Percentiles rank a stretch among this genome's conserved stretches.
phyloP scores from a whole-genome alignment of 768 basidiomycete genomes.

The Cystobasidiopsis lactophilus region DNA sequence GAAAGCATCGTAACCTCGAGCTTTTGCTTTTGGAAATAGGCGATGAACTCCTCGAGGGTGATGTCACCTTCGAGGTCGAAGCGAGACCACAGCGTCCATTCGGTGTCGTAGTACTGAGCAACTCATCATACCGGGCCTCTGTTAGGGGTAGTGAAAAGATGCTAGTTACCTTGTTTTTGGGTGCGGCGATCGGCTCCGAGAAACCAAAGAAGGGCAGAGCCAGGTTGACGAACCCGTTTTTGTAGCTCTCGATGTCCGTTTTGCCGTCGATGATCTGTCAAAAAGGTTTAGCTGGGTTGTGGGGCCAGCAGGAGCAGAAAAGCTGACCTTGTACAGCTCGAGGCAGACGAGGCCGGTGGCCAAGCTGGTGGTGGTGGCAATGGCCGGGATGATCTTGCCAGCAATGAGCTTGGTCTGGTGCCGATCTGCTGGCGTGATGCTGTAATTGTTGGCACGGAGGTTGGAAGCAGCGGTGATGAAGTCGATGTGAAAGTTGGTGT shows the following conservation, averaged over 20 bases:
- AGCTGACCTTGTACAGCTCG: constrained; percentile 73
- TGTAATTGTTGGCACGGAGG: constrained; percentile 85
- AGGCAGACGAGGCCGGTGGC: constrained; percentile 89
- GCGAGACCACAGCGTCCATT: constrained; percentile 98
- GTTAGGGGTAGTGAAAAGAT: not conserved
- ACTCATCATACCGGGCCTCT: not conserved
- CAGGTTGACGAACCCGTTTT: constrained; percentile 95
- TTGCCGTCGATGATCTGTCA: constrained; percentile 80
- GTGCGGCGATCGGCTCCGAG: constrained; percentile 80
- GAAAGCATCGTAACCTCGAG: constrained; percentile 75
- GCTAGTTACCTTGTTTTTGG: constrained; percentile 44
- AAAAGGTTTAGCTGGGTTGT: not conserved
- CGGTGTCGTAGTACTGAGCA: constrained; percentile 53
- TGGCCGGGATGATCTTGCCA: constrained; percentile 97
- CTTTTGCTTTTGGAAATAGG: constrained; percentile 65
- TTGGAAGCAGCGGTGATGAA: constrained; percentile 94
- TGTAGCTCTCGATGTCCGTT: constrained; percentile 77
- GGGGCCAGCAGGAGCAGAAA: not conserved
- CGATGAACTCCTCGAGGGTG: constrained; percentile 59
- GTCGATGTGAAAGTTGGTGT: constrained; percentile 92
- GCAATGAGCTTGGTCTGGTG: constrained; percentile 85
- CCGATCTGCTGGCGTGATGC: constrained; percentile 58
- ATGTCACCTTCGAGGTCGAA: constrained; percentile 81
- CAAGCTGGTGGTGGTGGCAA: constrained; percentile 91
- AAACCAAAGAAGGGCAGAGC: constrained; percentile 98